Percentiles rank a stretch among this genome's conserved stretches.
Conservation (phyloP, 345 rosid species). For the Excoecaria cochinchinensis region DNA sequence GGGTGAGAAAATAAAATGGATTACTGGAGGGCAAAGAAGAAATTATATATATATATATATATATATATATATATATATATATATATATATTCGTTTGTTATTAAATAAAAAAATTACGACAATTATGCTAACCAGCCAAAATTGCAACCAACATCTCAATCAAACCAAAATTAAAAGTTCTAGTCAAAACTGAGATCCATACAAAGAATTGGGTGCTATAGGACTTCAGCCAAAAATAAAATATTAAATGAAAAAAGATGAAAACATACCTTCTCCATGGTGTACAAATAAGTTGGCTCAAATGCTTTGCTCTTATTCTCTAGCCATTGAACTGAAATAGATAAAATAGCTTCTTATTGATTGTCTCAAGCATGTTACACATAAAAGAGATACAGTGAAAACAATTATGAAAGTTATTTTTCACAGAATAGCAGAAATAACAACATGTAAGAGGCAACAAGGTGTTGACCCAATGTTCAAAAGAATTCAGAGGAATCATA, state of each 20-base stretch:
- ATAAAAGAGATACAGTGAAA: not conserved
- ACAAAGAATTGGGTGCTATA: not conserved
- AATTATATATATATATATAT: not conserved
- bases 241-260: not conserved
- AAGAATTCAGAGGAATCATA: not conserved
- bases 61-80: too few relatives aligned
- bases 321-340: conserved; percentile 73
- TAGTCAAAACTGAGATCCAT: not conserved
- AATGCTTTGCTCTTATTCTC: conserved; percentile 75
- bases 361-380: not conserved
- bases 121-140: not conserved
- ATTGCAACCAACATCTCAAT: not conserved
- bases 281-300: conserved; percentile 89
- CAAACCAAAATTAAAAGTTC: not conserved
- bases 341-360: conserved; percentile 17
- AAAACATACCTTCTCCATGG: conserved; percentile 77
- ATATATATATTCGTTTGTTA: too few relatives aligned
- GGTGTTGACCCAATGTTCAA: too few relatives aligned
- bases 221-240: not conserved
- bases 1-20: not conserved
- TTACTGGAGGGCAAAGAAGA: not conserved
- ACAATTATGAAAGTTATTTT: not conserved
- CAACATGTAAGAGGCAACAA: not conserved
- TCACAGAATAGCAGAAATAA: not conserved
- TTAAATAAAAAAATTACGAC: too few relatives aligned